Evolutionary conservation across 176 grass and related monocot species (phyloP).

Genomic region (Elaeis guineensis): DNA sequence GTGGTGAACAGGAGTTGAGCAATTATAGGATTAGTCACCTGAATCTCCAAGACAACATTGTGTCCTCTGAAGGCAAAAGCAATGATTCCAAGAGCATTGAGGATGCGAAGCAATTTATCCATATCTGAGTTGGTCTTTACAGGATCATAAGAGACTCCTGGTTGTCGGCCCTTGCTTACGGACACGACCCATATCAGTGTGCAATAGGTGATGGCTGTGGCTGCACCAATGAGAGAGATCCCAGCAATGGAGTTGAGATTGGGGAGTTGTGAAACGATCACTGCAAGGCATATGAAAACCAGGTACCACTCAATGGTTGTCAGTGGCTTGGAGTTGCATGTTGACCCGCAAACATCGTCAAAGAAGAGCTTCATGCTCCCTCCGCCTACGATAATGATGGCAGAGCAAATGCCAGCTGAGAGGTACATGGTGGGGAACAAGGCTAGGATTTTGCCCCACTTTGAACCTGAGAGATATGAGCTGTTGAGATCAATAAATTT

Average conservation of each 20-base stretch:
- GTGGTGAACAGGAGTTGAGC: background rate
- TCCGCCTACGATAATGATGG: conserved; percentile 74
- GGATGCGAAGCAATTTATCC: conserved; percentile 28
- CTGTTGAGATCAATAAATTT: too few species aligned
- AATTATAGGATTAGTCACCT: conserved; percentile 27
- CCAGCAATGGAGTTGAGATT: conserved; percentile 98
- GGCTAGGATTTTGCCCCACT: conserved; percentile 50
- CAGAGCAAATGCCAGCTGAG: conserved; percentile 83
- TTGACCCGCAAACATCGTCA: conserved; percentile 40
- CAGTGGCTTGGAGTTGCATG: conserved; percentile 37
- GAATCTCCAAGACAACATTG: conserved; percentile 91
- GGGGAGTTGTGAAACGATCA: conserved; percentile 70
- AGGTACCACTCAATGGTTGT: conserved; percentile 92
- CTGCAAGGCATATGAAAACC: conserved; percentile 69
- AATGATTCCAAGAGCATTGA: conserved; percentile 88
- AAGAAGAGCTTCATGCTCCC: conserved; percentile 78
- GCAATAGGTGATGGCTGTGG: conserved; percentile 70
- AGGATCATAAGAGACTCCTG: conserved; percentile 48
- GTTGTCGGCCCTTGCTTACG: conserved; percentile 56
- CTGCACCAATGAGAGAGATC: conserved; percentile 55
- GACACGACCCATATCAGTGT: conserved; percentile 83
- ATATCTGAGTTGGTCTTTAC: conserved; percentile 30
- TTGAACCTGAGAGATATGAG: conserved; percentile 31
- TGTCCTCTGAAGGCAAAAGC: conserved; percentile 93
- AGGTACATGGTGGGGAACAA: conserved; percentile 71